Evolutionary conservation across 495 filamentous ascomycete genomes (phyloP).

Genomic region (Penicillium angulare): DNA sequence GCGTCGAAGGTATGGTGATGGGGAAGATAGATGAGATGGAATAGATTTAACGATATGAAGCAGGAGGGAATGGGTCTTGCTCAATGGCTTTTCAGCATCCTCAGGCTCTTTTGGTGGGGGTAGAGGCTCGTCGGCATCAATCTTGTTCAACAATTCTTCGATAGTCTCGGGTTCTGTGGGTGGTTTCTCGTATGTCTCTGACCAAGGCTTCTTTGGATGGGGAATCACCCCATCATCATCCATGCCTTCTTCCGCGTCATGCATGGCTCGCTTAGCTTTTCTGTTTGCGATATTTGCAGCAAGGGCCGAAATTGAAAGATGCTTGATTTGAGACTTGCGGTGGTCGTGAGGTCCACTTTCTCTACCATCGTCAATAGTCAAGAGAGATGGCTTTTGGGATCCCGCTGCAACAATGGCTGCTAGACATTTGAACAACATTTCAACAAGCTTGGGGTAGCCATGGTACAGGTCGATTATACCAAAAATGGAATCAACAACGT

Average conservation of each 20-base stretch:
- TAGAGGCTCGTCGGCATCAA: conserved; percentile 37
- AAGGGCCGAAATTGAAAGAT: conserved; percentile 35
- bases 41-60: conserved; percentile 66
- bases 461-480: conserved; percentile 89
- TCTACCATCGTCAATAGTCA: conserved; percentile 41
- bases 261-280: conserved; percentile 36
- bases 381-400: conserved; percentile 59
- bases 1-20: conserved; percentile 72
- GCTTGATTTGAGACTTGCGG: conserved; percentile 38
- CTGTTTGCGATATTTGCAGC: conserved; percentile 34
- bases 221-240: conserved; percentile 30
- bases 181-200: conserved; percentile 28
- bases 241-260: conserved; percentile 24
- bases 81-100: conserved; percentile 52
- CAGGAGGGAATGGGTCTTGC: conserved; percentile 58
- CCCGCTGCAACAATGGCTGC: conserved; percentile 80
- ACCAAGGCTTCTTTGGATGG: conserved; percentile 41
- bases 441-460: conserved; percentile 84
- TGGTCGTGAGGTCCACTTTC: conserved; percentile 29
- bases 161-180: conserved; percentile 28
- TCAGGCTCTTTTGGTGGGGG: conserved; percentile 50
- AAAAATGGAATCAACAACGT: conserved; percentile 86
- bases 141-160: conserved; percentile 30
- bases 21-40: conserved; percentile 83
- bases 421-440: conserved; percentile 80